Conservation (phyloP, 768 basidiomycete species). For the Collybiopsis luxurians region DNA sequence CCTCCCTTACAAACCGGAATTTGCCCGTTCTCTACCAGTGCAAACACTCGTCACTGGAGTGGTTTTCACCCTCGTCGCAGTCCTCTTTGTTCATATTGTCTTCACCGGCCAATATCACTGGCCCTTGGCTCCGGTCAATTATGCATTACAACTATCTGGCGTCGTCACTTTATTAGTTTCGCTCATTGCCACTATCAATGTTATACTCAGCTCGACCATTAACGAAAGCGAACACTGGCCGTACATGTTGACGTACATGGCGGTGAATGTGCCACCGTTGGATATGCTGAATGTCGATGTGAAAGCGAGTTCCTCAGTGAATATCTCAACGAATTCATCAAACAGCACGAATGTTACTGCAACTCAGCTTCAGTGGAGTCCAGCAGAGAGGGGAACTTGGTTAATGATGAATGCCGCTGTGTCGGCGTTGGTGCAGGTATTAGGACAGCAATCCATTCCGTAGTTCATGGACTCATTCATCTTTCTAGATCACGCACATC, state of each 20-base stretch:
- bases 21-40: slow-evolving; percentile 85
- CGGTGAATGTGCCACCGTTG: slow-evolving; percentile 70
- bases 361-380: slow-evolving; percentile 49
- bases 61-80: slow-evolving; percentile 76
- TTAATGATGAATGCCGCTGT: slow-evolving; percentile 84
- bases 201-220: slow-evolving; percentile 61
- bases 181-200: slow-evolving; percentile 71
- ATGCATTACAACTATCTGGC: slow-evolving; percentile 82
- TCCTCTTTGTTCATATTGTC: slow-evolving; percentile 87
- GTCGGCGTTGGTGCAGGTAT: slow-evolving; percentile 81
- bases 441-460: slow-evolving; percentile 18
- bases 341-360: neutral
- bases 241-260: slow-evolving; percentile 93
- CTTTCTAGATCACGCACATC: slow-evolving; percentile 84
- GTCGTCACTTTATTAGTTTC: slow-evolving; percentile 79
- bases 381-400: slow-evolving; percentile 72
- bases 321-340: too few relatives aligned
- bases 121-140: slow-evolving; percentile 92
- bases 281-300: slow-evolving; percentile 24
- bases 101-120: slow-evolving; percentile 97
- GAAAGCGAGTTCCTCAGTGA: slow-evolving; percentile 9
- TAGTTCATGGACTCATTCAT: neutral
- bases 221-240: slow-evolving; percentile 80
- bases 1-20: slow-evolving; percentile 71
- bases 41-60: slow-evolving; percentile 88